Evolutionary conservation across 2,329 filamentous ascomycete genomes (phyloP).

Genomic region (Pyrenochaeta sp.): DNA sequence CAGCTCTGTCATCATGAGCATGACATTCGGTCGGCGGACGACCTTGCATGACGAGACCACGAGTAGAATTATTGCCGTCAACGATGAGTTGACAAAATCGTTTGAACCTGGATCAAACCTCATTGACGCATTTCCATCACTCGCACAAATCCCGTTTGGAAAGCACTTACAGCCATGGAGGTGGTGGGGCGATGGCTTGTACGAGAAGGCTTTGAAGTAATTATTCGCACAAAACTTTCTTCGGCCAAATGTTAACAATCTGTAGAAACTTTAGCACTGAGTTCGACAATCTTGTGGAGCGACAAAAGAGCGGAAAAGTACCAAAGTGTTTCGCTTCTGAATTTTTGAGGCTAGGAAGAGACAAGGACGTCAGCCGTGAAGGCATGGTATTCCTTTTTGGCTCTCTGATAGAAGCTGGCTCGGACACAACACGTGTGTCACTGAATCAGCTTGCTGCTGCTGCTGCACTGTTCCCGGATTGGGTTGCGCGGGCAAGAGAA

Average conservation of each 20-base stretch:
- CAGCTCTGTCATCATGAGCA: conserved; percentile 40
- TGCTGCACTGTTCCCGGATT: conserved; percentile 18
- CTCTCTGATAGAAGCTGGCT: conserved; percentile 30
- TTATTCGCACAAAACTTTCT: no score
- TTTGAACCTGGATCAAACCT: conserved; percentile 29
- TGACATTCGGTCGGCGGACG: conserved; percentile 31
- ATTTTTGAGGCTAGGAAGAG: no score
- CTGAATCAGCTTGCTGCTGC: conserved; percentile 16
- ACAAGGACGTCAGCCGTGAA: no score
- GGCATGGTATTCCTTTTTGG: no score
- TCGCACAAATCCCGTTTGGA: conserved; percentile 29
- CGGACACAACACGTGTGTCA: conserved; percentile 20
- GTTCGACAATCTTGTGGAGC: no score
- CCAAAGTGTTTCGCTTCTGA: no score
- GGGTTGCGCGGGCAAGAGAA: conserved; percentile 15
- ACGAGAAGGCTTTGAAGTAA: no score
- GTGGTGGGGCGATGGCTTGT: conserved; percentile 23
- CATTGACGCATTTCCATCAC: conserved; percentile 37
- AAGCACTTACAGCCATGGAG: conserved; percentile 38
- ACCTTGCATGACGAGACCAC: conserved; percentile 21
- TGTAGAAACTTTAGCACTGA: no score
- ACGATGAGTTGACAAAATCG: conserved; percentile 27
- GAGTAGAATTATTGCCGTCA: background rate
- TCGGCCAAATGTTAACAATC: no score
- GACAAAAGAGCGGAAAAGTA: no score